Evolutionary conservation across 192 early-diverging fungal genomes (phyloP).

Genomic region (Coemansia sp.): DNA sequence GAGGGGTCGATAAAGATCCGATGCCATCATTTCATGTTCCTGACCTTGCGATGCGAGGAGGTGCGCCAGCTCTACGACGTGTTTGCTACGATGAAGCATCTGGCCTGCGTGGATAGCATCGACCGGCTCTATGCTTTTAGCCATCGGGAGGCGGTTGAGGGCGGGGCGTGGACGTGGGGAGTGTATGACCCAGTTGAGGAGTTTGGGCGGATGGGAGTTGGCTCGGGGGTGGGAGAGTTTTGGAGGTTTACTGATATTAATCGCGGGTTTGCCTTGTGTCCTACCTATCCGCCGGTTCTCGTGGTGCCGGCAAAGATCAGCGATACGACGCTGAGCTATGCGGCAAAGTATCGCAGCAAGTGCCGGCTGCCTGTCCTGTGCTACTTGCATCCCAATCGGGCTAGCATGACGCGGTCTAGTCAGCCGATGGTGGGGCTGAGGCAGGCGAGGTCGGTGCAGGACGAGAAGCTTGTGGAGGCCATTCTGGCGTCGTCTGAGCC

Average conservation of each 20-base stretch:
- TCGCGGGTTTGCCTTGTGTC: conserved; percentile 76
- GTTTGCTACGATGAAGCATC: conserved; percentile 73
- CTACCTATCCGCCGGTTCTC: conserved; percentile 82
- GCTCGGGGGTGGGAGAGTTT: conserved; percentile 39
- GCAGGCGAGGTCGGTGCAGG: conserved; percentile 92
- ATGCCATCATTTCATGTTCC: conserved; percentile 79
- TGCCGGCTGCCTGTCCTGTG: conserved; percentile 82
- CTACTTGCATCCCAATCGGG: conserved; percentile 84
- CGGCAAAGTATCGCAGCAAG: conserved; percentile 88
- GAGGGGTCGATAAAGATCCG: conserved; percentile 57
- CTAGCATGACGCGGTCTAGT: conserved; percentile 87
- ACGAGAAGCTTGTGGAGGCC: conserved; percentile 93
- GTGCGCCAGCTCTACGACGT: conserved; percentile 73
- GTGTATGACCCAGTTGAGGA: conserved; percentile 75
- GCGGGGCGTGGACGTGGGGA: conserved; percentile 59
- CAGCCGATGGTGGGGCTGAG: conserved; percentile 97
- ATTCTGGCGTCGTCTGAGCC: conserved; percentile 70
- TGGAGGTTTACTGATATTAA: conserved; percentile 86
- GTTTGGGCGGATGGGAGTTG: conserved; percentile 84
- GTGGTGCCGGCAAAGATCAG: conserved; percentile 86
- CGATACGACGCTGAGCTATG: conserved; percentile 86
- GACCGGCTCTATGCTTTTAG: conserved; percentile 78
- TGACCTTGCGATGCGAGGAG: conserved; percentile 65
- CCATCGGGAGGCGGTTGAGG: conserved; percentile 50
- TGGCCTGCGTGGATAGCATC: conserved; percentile 73